Percentiles rank a stretch among this genome's conserved stretches.
phyloP scores from a whole-genome alignment of 768 basidiomycete genomes.

The Floccularia luteovirens region DNA sequence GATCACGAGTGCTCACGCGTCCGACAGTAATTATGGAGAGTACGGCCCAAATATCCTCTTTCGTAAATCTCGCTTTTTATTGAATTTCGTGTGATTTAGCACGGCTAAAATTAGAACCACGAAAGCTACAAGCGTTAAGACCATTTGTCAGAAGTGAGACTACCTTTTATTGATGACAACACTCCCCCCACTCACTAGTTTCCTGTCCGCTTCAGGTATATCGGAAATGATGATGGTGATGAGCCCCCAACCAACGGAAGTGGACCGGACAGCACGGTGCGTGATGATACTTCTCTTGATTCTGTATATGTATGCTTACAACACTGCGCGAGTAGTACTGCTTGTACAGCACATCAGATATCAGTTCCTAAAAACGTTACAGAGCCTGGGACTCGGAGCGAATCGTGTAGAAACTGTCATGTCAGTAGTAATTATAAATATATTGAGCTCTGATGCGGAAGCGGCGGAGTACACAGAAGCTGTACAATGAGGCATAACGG shows the following conservation, averaged over 20 bases:
- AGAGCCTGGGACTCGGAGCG: neutral
- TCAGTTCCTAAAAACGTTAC: slow-evolving; percentile 10
- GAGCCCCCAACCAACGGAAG: slow-evolving; percentile 20
- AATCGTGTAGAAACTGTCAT: neutral
- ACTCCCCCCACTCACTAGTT: neutral
- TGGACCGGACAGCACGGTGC: slow-evolving; percentile 23
- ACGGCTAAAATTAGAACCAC: slow-evolving; percentile 24
- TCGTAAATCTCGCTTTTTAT: neutral
- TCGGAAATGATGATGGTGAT: slow-evolving; percentile 20
- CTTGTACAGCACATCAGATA: slow-evolving; percentile 19
- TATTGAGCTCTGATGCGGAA: too few relatives aligned
- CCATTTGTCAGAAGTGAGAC: slow-evolving; percentile 22
- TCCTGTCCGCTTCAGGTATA: slow-evolving; percentile 10
- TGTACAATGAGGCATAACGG: too few relatives aligned
- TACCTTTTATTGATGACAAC: neutral
- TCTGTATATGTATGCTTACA: neutral
- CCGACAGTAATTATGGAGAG: slow-evolving; percentile 30
- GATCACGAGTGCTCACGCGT: neutral
- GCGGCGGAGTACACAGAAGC: too few relatives aligned
- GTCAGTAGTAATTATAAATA: too few relatives aligned
- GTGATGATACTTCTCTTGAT: slow-evolving; percentile 2
- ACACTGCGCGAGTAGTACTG: slow-evolving; percentile 12
- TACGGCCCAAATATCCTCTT: slow-evolving; percentile 8
- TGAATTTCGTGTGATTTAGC: slow-evolving; percentile 8
- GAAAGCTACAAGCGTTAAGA: slow-evolving; percentile 18